These are phyloP conservation scores for Phytophthora boehmeriae DNA, from an alignment of 352 stramenopile genomes.

Conservation along the genomic window DNA sequence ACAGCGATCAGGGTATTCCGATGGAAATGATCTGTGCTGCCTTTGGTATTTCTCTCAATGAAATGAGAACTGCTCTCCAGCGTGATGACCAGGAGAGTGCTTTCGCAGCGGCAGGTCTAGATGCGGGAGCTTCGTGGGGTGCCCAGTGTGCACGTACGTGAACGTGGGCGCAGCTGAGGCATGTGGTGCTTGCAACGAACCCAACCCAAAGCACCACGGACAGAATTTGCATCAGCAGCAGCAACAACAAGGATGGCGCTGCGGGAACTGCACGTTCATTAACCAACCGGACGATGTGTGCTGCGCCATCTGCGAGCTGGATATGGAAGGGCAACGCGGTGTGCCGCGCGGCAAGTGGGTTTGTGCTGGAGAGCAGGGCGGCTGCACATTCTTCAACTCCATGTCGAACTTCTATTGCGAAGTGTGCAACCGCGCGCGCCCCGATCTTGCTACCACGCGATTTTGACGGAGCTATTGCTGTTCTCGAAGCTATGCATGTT, in stretches of 20 bases:
- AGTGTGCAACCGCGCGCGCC: slow-evolving; percentile 87
- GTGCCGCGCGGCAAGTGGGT: slow-evolving; percentile 88
- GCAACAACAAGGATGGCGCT: slow-evolving; percentile 75
- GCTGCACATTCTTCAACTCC: slow-evolving; percentile 89
- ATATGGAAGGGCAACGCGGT: slow-evolving; percentile 75
- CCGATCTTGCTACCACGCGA: slow-evolving; percentile 70
- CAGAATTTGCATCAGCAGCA: slow-evolving; percentile 34
- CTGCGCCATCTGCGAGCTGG: slow-evolving; percentile 85
- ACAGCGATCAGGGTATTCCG: slow-evolving; percentile 38
- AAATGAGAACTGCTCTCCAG: slow-evolving; percentile 63
- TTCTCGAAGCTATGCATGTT: not conserved
- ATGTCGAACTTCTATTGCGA: slow-evolving; percentile 88
- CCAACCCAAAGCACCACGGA: slow-evolving; percentile 48
- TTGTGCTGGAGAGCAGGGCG: slow-evolving; percentile 80
- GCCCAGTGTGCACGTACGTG: slow-evolving; percentile 80
- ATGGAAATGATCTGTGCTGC: slow-evolving; percentile 78
- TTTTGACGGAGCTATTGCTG: slow-evolving; percentile 46
- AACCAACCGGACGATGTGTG: slow-evolving; percentile 75
- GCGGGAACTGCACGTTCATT: slow-evolving; percentile 87
- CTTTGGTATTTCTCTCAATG: slow-evolving; percentile 59
- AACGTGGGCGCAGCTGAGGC: slow-evolving; percentile 50
- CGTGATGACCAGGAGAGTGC: slow-evolving; percentile 46
- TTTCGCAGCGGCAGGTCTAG: slow-evolving; percentile 18
- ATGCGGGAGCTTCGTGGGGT: slow-evolving; percentile 51
- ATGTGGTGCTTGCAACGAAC: slow-evolving; percentile 71